Evolutionary conservation across 306 rosid genomes (phyloP).

Genomic region (Styphnolobium japonicum): DNA sequence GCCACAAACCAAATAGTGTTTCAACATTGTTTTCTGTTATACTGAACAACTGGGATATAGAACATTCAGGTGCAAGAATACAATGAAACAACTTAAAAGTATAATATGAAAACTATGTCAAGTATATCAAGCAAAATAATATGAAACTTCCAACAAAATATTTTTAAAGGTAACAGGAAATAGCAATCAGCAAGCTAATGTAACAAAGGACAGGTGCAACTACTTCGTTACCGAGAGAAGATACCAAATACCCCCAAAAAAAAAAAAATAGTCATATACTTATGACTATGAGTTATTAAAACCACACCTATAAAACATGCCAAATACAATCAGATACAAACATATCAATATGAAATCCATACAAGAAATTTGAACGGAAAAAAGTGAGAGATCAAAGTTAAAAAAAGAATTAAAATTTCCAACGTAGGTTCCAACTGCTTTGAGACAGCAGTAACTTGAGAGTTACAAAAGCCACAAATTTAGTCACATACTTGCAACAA

Average conservation of each 20-base stretch:
- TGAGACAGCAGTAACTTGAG: not conserved
- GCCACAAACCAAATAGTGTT: not conserved
- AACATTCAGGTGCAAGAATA: not conserved
- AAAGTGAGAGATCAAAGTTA: not conserved
- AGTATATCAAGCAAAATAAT: not conserved
- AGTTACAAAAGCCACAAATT: slow-evolving; percentile 5
- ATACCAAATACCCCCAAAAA: not conserved
- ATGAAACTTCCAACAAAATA: not conserved
- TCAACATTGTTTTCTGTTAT: not conserved
- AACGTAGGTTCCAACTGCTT: slow-evolving; percentile 6
- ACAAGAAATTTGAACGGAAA: not conserved
- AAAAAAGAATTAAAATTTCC: not conserved
- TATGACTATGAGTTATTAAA: no score
- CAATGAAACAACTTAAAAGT: not conserved
- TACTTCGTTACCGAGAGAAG: not conserved
- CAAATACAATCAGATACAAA: not conserved
- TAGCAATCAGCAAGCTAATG: not conserved
- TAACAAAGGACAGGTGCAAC: not conserved
- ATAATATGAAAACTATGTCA: not conserved
- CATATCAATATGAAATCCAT: not conserved
- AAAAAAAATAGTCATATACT: not conserved
- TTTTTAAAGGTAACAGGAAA: not conserved
- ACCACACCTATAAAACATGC: not conserved
- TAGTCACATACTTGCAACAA: not conserved
- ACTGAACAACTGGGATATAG: not conserved